Conservation (phyloP, 2,329 filamentous ascomycete genomes). For the Ophiostoma quercus region DNA sequence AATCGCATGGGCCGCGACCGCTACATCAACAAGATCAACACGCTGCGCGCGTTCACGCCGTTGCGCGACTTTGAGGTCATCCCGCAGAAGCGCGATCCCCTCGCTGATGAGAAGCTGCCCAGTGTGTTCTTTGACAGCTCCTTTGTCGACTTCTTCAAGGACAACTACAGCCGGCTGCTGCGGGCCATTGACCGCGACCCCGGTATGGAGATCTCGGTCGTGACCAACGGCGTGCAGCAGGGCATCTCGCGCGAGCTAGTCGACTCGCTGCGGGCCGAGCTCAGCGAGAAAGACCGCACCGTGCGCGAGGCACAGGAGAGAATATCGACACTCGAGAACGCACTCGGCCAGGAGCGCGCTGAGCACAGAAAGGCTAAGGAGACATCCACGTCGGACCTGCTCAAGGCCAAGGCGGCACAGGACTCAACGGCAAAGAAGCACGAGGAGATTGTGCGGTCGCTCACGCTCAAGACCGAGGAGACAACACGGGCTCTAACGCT, state of each 20-base stretch:
- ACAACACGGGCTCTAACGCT: slow-evolving; percentile 41
- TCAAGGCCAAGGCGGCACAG: slow-evolving; percentile 35
- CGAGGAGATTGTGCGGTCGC: slow-evolving; percentile 40
- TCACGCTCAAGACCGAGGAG: neutral
- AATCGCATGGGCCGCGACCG: slow-evolving; percentile 76
- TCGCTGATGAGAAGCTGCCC: slow-evolving; percentile 53
- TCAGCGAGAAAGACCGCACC: slow-evolving; percentile 62
- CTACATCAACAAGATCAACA: slow-evolving; percentile 76
- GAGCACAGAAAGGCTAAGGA: slow-evolving; percentile 65
- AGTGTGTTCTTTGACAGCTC: slow-evolving; percentile 79
- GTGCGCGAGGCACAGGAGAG: slow-evolving; percentile 46
- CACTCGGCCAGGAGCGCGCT: slow-evolving; percentile 65
- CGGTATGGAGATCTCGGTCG: slow-evolving; percentile 74
- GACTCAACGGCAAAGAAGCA: slow-evolving; percentile 55
- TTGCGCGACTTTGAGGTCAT: slow-evolving; percentile 87
- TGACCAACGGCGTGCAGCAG: slow-evolving; percentile 74
- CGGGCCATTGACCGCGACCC: slow-evolving; percentile 88
- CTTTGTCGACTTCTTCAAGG: slow-evolving; percentile 92
- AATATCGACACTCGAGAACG: slow-evolving; percentile 45
- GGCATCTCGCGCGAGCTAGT: slow-evolving; percentile 92
- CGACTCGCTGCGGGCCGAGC: slow-evolving; percentile 71
- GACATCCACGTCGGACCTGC: slow-evolving; percentile 48
- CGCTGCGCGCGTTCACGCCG: slow-evolving; percentile 69
- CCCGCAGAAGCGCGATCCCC: slow-evolving; percentile 59
- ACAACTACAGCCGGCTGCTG: slow-evolving; percentile 82